Evolutionary conservation across 257 asterid genomes (phyloP).

Genomic region (Nicotiana tomentosiformis): DNA sequence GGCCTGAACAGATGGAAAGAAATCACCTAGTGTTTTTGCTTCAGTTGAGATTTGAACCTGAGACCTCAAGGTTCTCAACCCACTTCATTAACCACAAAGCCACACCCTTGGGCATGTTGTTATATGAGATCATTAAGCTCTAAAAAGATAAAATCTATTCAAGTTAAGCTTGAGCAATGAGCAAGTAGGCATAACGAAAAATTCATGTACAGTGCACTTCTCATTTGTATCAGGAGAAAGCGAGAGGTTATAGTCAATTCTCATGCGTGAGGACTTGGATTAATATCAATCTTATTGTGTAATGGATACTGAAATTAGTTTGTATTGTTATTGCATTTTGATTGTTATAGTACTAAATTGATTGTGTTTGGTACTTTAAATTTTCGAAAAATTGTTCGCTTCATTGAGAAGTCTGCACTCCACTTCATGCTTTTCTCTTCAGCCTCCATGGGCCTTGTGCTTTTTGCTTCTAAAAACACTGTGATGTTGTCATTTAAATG

Average conservation of each 20-base stretch:
- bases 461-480: neutral
- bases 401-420: neutral
- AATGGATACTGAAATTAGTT: neutral
- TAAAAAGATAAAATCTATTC: neutral
- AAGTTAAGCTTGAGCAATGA: neutral
- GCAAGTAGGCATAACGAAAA: neutral
- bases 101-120: no score
- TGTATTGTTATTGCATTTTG: no score
- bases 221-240: neutral
- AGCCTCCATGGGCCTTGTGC: neutral
- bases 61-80: no score
- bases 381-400: neutral
- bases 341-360: neutral
- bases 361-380: neutral
- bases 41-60: no score
- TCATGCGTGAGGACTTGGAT: neutral
- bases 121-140: slow-evolving; percentile 1
- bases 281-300: neutral
- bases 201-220: neutral
- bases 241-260: neutral
- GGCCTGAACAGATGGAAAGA: no score
- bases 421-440: neutral
- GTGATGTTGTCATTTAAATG: neutral
- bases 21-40: no score
- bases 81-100: no score